Evolutionary conservation across 2,329 filamentous ascomycete genomes (phyloP).

Genomic region (Penicillium sp.): DNA sequence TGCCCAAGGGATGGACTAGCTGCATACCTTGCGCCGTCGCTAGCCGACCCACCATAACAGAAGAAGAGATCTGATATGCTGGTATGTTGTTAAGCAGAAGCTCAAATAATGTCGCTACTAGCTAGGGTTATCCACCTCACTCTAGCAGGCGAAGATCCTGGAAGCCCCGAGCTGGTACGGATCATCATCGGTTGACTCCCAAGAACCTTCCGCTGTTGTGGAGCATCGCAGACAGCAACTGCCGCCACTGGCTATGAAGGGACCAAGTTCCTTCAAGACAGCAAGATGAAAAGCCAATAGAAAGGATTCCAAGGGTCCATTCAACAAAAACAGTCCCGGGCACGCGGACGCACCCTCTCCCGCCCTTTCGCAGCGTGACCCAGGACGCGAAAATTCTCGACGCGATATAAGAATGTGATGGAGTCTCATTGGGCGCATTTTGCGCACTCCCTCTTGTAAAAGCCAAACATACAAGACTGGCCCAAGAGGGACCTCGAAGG

Average conservation of each 20-base stretch:
- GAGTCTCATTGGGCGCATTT: neutral
- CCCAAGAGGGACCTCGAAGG: neutral
- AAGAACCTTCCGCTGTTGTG: neutral
- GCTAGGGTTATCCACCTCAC: neutral
- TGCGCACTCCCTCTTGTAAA: neutral
- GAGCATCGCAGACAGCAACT: neutral
- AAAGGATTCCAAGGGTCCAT: neutral
- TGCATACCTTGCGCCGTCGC: constrained; percentile 5
- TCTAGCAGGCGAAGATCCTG: neutral
- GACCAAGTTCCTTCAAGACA: neutral
- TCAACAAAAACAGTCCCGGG: neutral
- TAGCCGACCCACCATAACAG: neutral
- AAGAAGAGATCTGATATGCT: neutral
- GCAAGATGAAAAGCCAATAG: neutral
- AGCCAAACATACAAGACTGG: neutral
- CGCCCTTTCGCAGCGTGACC: constrained; percentile 2
- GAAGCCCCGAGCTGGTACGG: neutral
- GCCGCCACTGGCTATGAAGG: neutral
- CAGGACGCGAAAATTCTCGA: constrained; percentile 8
- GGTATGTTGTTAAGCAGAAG: neutral
- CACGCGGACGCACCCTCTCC: neutral
- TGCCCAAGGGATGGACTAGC: constrained; percentile 11
- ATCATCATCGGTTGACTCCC: neutral
- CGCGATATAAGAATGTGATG: constrained; percentile 7
- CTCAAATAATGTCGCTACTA: too few relatives aligned